Conservation (phyloP, 352 stramenopile genomes). For the Pythium pectinolyticum region DNA sequence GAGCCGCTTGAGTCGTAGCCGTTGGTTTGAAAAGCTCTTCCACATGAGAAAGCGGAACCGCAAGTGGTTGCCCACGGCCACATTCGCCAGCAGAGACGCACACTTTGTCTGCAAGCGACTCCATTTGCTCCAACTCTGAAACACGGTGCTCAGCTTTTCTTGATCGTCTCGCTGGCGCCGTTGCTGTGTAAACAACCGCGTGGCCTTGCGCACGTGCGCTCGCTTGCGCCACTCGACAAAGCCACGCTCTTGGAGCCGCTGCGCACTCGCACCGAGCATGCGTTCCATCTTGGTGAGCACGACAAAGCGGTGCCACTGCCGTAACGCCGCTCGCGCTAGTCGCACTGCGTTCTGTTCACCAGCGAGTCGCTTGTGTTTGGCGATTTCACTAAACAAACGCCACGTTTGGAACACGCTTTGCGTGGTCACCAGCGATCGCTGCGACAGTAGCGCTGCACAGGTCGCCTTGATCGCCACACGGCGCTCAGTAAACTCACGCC, state of each 20-base stretch:
- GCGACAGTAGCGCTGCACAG: constrained; percentile 27
- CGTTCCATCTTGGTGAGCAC: constrained; percentile 48
- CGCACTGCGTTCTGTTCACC: constrained; percentile 14
- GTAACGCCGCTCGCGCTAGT: constrained; percentile 11
- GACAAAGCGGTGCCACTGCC: constrained; percentile 45
- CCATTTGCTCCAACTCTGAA: constrained; percentile 39
- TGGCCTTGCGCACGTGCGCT: constrained; percentile 19
- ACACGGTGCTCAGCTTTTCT: constrained; percentile 12
- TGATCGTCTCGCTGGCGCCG: constrained; percentile 9
- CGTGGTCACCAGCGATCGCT: constrained; percentile 32
- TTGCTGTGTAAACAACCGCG: constrained; percentile 25
- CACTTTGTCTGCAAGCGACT: constrained; percentile 32
- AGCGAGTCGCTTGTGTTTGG: constrained; percentile 17
- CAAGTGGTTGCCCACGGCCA: constrained; percentile 36
- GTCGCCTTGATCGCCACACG: constrained; percentile 28
- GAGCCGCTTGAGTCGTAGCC: constrained; percentile 32
- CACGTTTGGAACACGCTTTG: constrained; percentile 38
- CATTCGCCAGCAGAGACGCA: constrained; percentile 36
- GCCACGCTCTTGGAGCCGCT: constrained; percentile 24
- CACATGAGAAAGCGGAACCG: constrained; percentile 59
- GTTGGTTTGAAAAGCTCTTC: constrained; percentile 39
- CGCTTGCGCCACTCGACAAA: constrained; percentile 54
- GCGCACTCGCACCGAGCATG: constrained; percentile 40
- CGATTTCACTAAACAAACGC: constrained; percentile 18
- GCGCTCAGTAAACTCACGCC: constrained; percentile 29